Conservation (phyloP, 805 yeast species). For the Zygosaccharomyces lentus region DNA sequence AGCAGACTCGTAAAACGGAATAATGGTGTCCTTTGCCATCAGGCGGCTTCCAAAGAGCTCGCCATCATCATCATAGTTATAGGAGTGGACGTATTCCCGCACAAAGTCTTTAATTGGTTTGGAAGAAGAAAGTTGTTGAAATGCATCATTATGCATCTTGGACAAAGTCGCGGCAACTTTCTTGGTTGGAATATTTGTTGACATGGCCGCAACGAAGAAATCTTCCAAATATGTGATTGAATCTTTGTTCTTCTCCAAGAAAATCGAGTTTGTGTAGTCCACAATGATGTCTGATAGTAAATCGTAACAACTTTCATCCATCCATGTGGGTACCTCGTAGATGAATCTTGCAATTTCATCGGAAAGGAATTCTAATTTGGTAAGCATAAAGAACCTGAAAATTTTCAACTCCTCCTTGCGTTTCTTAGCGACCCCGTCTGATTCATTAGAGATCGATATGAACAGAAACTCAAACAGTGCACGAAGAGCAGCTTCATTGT, state of each 20-base stretch:
- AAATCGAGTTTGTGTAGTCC: constrained; percentile 30
- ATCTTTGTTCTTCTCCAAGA: constrained; percentile 17
- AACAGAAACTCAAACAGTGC: constrained; percentile 20
- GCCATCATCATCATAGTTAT: constrained; percentile 29
- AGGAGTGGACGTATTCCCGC: constrained; percentile 22
- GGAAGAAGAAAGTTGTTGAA: constrained; percentile 9
- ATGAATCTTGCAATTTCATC: constrained; percentile 35
- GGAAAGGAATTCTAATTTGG: constrained; percentile 4
- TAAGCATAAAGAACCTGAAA: constrained; percentile 10
- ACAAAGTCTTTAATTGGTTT: constrained; percentile 21
- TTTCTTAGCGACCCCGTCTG: constrained; percentile 10
- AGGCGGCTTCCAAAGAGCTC: constrained; percentile 30
- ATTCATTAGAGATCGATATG: constrained; percentile 14
- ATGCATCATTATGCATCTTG: constrained; percentile 5
- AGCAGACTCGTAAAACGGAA: constrained; percentile 34
- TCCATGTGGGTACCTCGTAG: constrained; percentile 34
- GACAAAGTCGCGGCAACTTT: constrained; percentile 35
- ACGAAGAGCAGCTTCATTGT: constrained; percentile 18
- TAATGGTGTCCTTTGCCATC: constrained; percentile 35
- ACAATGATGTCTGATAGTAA: constrained; percentile 34
- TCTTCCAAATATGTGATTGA: constrained; percentile 16
- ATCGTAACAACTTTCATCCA: constrained; percentile 32
- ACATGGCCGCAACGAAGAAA: constrained; percentile 20
- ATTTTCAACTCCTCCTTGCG: constrained; percentile 8
- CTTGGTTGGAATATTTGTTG: constrained; percentile 17